A percentile compares a stretch with the other conserved stretches of the same genome.
Evolutionary conservation across 2,329 filamentous ascomycete species (phyloP).

Genomic region (Ascochyta rabiei): DNA sequence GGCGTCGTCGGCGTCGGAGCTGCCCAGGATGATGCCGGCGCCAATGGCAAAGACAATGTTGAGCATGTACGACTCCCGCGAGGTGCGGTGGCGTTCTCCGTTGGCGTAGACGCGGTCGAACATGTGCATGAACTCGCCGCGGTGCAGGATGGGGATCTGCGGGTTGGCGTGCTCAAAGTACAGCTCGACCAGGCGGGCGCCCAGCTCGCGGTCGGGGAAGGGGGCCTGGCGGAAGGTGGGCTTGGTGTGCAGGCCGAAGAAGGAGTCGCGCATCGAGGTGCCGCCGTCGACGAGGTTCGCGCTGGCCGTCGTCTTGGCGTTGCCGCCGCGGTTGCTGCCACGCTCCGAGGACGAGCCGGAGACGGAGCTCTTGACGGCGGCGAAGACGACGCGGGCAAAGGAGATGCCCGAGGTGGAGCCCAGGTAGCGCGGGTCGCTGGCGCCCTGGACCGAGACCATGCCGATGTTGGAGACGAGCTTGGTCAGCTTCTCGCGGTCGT

Average conservation of each 20-base stretch:
- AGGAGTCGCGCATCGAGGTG: slow-evolving; percentile 90
- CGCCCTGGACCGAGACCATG: slow-evolving; percentile 78
- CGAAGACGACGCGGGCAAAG: slow-evolving; percentile 92
- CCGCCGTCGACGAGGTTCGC: slow-evolving; percentile 61
- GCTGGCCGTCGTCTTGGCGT: slow-evolving; percentile 58
- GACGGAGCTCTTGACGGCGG: slow-evolving; percentile 82
- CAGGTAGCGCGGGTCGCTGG: slow-evolving; percentile 79
- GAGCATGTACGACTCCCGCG: slow-evolving; percentile 87
- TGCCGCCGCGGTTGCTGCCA: slow-evolving; percentile 65
- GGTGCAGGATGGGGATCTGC: slow-evolving; percentile 90
- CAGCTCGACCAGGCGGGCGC: slow-evolving; percentile 72
- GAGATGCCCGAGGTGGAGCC: slow-evolving; percentile 90
- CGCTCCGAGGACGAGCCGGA: slow-evolving; percentile 64
- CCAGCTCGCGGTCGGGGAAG: slow-evolving; percentile 81
- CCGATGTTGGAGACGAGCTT: slow-evolving; percentile 72
- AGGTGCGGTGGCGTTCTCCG: slow-evolving; percentile 69
- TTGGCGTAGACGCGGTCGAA: slow-evolving; percentile 81
- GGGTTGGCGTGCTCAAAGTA: slow-evolving; percentile 98
- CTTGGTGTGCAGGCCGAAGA: slow-evolving; percentile 93
- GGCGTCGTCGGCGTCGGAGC: slow-evolving; percentile 46
- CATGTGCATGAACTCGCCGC: slow-evolving; percentile 85
- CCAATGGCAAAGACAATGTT: slow-evolving; percentile 99
- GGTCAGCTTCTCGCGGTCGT: slow-evolving; percentile 67
- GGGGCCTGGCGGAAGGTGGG: slow-evolving; percentile 83
- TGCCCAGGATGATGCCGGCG: slow-evolving; percentile 83